Evolutionary conservation across 2,329 filamentous ascomycete species (phyloP).

Genomic region (Pseudogymnoascus sp.): DNA sequence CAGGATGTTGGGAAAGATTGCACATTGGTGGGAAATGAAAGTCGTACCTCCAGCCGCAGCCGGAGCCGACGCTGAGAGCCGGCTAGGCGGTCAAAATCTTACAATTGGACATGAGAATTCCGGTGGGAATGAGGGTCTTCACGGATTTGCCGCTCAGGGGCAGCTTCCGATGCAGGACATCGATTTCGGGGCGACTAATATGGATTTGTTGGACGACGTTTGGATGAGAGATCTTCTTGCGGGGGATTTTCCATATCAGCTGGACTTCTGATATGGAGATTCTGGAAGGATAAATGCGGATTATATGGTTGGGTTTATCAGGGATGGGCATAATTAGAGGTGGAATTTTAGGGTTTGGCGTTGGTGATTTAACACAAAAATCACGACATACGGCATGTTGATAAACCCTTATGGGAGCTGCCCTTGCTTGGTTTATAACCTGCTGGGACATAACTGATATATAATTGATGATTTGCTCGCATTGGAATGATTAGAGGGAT

Average conservation of each 20-base stretch:
- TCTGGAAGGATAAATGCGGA: not conserved
- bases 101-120: not conserved
- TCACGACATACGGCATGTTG: not conserved
- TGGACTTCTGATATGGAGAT: not conserved
- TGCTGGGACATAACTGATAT: not conserved
- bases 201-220: not conserved
- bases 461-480: not conserved
- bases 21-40: constrained; percentile 4
- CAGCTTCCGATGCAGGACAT: not conserved
- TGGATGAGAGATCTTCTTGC: constrained; percentile 9
- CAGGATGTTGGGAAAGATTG: not conserved
- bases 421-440: not conserved
- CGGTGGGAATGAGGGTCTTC: not conserved
- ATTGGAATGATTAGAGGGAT: not conserved
- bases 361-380: not conserved
- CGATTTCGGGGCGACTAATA: constrained; percentile 2
- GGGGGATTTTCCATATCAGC: constrained; percentile 4
- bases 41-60: not conserved
- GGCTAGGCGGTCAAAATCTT: not conserved
- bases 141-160: not conserved
- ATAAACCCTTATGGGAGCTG: not conserved
- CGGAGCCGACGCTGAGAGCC: not conserved
- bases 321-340: not conserved
- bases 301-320: not conserved
- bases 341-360: not conserved